Evolutionary conservation across 1,284 basidiomycete genomes (phyloP).

Genomic region (Heterobasidion annosum): DNA sequence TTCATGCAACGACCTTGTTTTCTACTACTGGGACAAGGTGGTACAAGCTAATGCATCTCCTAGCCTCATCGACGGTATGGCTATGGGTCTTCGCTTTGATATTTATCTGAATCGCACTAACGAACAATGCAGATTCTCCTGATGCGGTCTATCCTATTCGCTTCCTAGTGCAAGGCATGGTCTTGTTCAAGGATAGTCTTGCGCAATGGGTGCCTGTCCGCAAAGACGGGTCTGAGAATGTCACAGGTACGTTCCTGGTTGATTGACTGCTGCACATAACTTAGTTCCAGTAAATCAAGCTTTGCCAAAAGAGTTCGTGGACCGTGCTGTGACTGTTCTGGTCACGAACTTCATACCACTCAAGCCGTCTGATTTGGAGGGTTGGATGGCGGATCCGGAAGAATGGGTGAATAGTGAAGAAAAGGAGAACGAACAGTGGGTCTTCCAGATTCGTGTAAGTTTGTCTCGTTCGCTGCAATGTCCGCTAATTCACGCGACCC

Average conservation of each 20-base stretch:
- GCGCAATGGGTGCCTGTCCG: constrained; percentile 61
- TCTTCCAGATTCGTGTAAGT: constrained; percentile 77
- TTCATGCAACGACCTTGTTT: constrained; percentile 51
- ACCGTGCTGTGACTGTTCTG: constrained; percentile 70
- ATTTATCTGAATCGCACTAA: not conserved
- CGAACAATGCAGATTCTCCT: constrained; percentile 30
- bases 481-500: not conserved
- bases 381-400: constrained; percentile 79
- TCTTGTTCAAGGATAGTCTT: constrained; percentile 80
- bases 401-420: constrained; percentile 85
- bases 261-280: not conserved
- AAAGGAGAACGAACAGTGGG: constrained; percentile 83
- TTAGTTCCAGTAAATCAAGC: constrained; percentile 30
- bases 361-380: constrained; percentile 68
- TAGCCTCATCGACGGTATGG: constrained; percentile 48
- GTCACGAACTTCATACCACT: constrained; percentile 79
- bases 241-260: constrained; percentile 38
- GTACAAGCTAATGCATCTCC: constrained; percentile 49
- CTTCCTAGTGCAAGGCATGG: constrained; percentile 80
- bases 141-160: constrained; percentile 62
- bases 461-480: not conserved
- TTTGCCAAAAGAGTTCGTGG: constrained; percentile 67
- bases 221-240: constrained; percentile 50
- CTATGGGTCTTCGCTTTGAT: not conserved
- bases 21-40: constrained; percentile 74